These are phyloP conservation scores for Myotisia sp. DNA, from an alignment of 2,329 filamentous ascomycete genomes.

Conservation along the genomic window DNA sequence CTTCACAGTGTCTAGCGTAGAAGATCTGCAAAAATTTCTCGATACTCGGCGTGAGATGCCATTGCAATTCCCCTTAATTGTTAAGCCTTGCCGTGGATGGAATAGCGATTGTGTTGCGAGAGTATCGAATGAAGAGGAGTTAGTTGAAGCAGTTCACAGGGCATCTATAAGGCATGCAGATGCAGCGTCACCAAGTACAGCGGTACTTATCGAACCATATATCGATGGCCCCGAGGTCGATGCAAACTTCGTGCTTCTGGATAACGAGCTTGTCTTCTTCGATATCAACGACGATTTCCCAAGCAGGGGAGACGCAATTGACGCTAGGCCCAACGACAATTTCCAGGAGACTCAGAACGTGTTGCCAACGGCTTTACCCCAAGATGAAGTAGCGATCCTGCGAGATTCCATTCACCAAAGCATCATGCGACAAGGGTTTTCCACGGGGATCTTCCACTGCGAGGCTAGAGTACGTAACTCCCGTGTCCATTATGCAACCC, in stretches of 20 bases:
- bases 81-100: conserved; percentile 27
- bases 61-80: conserved; percentile 20
- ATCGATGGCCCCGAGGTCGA: conserved; percentile 31
- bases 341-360: conserved; percentile 1
- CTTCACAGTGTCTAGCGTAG: neutral
- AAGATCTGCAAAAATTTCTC: neutral
- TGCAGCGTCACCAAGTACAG: neutral
- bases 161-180: neutral
- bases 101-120: conserved; percentile 19
- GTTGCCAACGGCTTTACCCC: neutral
- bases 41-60: neutral
- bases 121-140: neutral
- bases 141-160: neutral
- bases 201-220: conserved; percentile 28
- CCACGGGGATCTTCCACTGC: conserved; percentile 4
- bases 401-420: neutral
- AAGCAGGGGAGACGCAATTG: conserved; percentile 10
- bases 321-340: neutral
- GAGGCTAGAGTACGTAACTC: conserved; percentile 5
- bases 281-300: conserved; percentile 30
- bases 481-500: neutral
- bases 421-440: neutral
- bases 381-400: neutral
- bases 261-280: conserved; percentile 29
- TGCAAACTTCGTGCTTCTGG: conserved; percentile 27